Conservation (phyloP, 345 rosid species). For the Angophora floribunda region DNA sequence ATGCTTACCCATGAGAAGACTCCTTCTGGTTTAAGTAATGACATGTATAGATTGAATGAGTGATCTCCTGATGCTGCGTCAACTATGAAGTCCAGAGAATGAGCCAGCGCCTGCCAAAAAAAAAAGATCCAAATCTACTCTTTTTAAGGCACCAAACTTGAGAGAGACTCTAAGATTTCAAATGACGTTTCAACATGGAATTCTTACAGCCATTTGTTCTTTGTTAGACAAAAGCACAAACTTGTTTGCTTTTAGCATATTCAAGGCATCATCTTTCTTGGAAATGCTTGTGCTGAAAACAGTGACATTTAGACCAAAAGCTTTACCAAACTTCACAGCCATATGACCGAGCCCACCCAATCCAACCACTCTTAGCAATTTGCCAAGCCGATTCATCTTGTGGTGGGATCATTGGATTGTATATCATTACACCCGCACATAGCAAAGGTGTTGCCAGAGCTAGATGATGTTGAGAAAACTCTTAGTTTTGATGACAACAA, state of each 20-base stretch:
- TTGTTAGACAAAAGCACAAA: constrained; percentile 21
- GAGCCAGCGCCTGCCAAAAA: constrained; percentile 37
- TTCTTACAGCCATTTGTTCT: constrained; percentile 61
- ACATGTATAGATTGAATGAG: constrained; percentile 62
- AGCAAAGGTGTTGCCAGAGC: constrained; percentile 27
- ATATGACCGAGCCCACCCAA: constrained; percentile 43
- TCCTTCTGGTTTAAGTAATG: constrained; percentile 29
- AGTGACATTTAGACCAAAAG: constrained; percentile 30
- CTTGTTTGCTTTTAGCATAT: constrained; percentile 19
- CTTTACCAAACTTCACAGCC: constrained; percentile 38
- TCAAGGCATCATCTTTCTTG: constrained; percentile 33
- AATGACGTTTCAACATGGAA: not conserved
- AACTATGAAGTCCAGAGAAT: constrained; percentile 66
- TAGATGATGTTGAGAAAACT: not conserved
- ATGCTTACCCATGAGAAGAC: constrained; percentile 7
- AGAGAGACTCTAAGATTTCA: not conserved
- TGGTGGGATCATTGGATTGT: constrained; percentile 27
- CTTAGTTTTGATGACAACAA: no score
- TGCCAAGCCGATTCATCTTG: constrained; percentile 32
- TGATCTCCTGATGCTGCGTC: constrained; percentile 86
- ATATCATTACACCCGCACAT: constrained; percentile 35
- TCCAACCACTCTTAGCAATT: constrained; percentile 29
- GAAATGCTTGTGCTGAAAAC: constrained; percentile 24
- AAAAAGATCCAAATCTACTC: not conserved
- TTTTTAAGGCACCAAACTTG: not conserved